A percentile compares a stretch with the other conserved stretches of the same genome.
Evolutionary conservation across 2,329 filamentous ascomycete species (phyloP).

Genomic region (Acrocalymma vagum): DNA sequence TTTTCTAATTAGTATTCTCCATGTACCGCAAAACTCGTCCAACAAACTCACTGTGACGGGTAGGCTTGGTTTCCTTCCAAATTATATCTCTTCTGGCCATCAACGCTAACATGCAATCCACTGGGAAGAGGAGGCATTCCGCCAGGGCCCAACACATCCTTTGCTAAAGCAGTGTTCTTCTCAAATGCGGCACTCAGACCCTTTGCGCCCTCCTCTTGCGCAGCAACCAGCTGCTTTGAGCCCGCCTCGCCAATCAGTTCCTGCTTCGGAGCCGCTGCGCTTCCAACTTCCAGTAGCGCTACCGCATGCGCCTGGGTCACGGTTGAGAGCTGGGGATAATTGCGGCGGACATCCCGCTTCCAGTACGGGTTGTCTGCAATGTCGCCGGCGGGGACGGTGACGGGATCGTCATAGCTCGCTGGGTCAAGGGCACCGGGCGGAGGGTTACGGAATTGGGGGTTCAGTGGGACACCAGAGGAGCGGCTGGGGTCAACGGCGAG

Average conservation of each 20-base stretch:
- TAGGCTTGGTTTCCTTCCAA: slow-evolving; percentile 75
- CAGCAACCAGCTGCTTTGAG: slow-evolving; percentile 76
- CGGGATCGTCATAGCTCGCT: slow-evolving; percentile 78
- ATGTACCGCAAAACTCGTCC: neutral
- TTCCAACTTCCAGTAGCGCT: slow-evolving; percentile 84
- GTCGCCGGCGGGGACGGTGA: slow-evolving; percentile 84
- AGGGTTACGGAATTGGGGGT: slow-evolving; percentile 90
- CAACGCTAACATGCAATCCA: slow-evolving; percentile 64
- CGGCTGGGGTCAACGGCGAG: slow-evolving; percentile 86
- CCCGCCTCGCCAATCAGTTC: slow-evolving; percentile 80
- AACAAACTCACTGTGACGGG: slow-evolving; percentile 45
- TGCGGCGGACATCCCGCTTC: slow-evolving; percentile 88
- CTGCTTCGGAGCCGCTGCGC: slow-evolving; percentile 79
- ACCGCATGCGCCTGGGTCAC: slow-evolving; percentile 87
- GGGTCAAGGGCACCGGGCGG: slow-evolving; percentile 78
- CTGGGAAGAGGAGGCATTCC: slow-evolving; percentile 89
- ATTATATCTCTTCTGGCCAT: slow-evolving; percentile 75
- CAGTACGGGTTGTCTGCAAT: slow-evolving; percentile 94
- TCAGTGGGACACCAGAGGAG: slow-evolving; percentile 90
- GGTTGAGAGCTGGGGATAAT: slow-evolving; percentile 81
- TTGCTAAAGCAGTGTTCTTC: slow-evolving; percentile 63
- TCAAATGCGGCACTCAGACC: slow-evolving; percentile 77
- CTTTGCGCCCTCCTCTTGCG: slow-evolving; percentile 77
- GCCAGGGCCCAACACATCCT: slow-evolving; percentile 73
- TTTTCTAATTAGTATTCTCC: slow-evolving; percentile 18